Evolutionary conservation across 768 basidiomycete genomes (phyloP), one percentile per base, ranked within the genome.

Genomic region (Xerocomellus chrysenteron): DNA sequence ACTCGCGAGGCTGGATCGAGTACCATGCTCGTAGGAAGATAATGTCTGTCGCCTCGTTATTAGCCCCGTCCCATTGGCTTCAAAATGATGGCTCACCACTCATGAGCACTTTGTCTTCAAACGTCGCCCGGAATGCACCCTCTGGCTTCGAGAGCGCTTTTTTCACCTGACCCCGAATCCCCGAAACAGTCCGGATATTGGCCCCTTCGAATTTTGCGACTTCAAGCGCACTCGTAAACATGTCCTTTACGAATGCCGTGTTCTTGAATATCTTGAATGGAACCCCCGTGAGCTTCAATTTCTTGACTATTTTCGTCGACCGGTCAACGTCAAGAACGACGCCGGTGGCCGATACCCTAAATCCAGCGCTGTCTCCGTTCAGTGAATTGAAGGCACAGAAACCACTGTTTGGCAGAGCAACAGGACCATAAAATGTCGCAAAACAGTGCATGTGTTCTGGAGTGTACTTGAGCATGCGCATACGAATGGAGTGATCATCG

Each of bases 401-500:
- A 33, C 95, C 94, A 0, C 93, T 97, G 73, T 97, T 97, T 21
- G 95, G 96, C 0, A 92, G 76, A 3, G 93, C 78, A 21, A 93
- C 86, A 8, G 97, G 96, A 0, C 94, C 96, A 67, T 95, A 99
- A 73, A 98, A 97, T 3, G 95, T 97, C 3, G 95, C 96, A 67
- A 88, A 96, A 67, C 97, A 99, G 70, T 99, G 97, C 97, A 96
- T 98, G 68, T 99, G 97, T 74, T 99, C 97, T 0, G 97, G 97
- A 1, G 97, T 98, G 70, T 99, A 99, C 75, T 99, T 99, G 76
- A 99, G 89, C 88, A 98, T 91, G 36, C 97, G 92, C 87, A 98
- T 97, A 17, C 97, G 90, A 63, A 98, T 96, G 11, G 90, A 93
- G 68, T 97, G 95, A 73, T 99, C 97, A 70, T 99, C 97, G 21